Evolutionary conservation across 495 filamentous ascomycete species (phyloP), one percentile per base, ranked within the genome.

Genomic region (Penicillium waksmanii): DNA sequence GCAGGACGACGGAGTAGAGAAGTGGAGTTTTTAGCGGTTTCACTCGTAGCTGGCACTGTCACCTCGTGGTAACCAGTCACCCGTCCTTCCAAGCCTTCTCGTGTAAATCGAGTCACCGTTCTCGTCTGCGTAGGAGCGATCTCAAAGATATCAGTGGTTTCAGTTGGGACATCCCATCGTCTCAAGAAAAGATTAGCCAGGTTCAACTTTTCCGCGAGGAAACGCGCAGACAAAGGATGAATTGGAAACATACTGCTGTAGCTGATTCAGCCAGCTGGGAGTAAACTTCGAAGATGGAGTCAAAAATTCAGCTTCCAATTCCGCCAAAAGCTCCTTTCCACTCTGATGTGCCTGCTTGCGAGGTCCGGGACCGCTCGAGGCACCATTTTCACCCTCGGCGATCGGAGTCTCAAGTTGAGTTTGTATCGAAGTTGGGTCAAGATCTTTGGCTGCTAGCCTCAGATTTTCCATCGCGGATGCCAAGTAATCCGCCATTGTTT

Each of bases 21-120:
- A 0, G 96, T 98, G 21, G 93, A 97, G 66, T 96, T 97, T 76
- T 98, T 98, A 5, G 95, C 95, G 17, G 89, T 98, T 1, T 91
- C 92, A 57, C 90, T 94, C 57, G 84, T 87, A 21, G 93, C 93
- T 15, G 94, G 93, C 23, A 98, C 86, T 0, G 95, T 97, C 51
- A 98, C 89, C 74, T 98, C 93, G 68, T 87, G 90, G 71, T 98
- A 98, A 23, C 93, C 95, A 17, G 91, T 96, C 13, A 98, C 93
- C 33, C 89, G 84, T 18, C 95, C 95, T 76, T 98, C 93, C 25
- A 98, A 83, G 15, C 95, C 96, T 71, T 97, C 92, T 53, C 96
- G 84, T 43, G 86, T 87, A 73, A 98, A 98, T 49, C 95, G 89
- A 54, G 90, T 95, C 63, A 97, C 87, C 15, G 93, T 97, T 53